A percentile compares a stretch with the other conserved stretches of the same genome.
These are phyloP conservation scores for Puccinia coronata DNA, from an alignment of 1,284 basidiomycete genomes.

Conservation along the genomic window DNA sequence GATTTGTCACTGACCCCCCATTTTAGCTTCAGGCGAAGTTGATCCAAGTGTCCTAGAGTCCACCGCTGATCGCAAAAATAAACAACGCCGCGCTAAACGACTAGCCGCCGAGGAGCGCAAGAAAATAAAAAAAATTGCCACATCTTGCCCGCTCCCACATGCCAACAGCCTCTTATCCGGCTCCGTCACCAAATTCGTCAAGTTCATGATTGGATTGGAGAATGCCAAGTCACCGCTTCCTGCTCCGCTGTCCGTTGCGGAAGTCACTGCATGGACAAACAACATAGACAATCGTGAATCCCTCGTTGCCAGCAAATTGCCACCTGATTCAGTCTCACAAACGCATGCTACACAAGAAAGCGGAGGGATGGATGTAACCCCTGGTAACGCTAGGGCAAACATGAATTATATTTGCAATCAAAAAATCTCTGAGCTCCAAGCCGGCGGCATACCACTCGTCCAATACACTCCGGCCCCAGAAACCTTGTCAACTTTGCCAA, in stretches of 20 bases:
- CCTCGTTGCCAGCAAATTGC: not conserved
- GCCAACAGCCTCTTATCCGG: not conserved
- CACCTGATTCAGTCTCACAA: too few species aligned
- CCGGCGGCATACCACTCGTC: not conserved
- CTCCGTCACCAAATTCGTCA: slow-evolving; percentile 12
- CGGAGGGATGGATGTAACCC: too few species aligned
- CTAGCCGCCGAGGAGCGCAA: not conserved
- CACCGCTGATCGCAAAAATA: too few species aligned
- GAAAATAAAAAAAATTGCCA: not conserved
- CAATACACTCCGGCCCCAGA: slow-evolving; percentile 8
- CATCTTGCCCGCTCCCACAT: slow-evolving; percentile 2
- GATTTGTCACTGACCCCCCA: too few species aligned
- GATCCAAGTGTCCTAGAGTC: not conserved
- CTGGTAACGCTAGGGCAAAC: too few species aligned
- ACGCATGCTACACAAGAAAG: not conserved
- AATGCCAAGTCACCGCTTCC: not conserved
- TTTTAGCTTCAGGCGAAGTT: not conserved
- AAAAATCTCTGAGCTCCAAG: not conserved
- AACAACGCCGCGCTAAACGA: not conserved
- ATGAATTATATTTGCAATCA: not conserved
- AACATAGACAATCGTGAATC: not conserved
- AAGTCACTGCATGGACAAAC: not conserved
- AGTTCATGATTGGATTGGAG: slow-evolving; percentile 1
- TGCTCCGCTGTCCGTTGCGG: not conserved
- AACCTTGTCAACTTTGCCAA: not conserved